Evolutionary conservation across 129 eudicot species (phyloP).

Genomic region (Chrysanthemum seticuspe): DNA sequence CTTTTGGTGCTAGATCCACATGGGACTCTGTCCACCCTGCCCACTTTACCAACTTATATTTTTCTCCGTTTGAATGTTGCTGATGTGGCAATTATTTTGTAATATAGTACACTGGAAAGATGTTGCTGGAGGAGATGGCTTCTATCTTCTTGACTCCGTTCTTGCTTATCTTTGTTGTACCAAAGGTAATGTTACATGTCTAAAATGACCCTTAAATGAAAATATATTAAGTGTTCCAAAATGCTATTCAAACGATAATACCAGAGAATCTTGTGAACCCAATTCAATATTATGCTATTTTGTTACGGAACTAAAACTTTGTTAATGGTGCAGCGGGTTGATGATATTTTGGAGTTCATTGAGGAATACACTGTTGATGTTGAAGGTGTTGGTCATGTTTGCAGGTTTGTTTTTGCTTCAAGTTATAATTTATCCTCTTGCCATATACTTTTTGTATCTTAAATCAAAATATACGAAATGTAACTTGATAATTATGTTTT

Average conservation of each 20-base stretch:
- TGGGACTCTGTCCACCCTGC: not conserved
- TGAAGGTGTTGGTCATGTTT: conserved; percentile 87
- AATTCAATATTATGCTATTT: not conserved
- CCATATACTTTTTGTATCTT: not conserved
- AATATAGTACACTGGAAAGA: conserved; percentile 90
- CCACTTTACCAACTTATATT: not conserved
- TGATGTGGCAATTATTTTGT: conserved; percentile 19
- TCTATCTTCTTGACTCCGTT: conserved; percentile 92
- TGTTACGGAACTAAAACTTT: no score
- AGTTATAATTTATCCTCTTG: not conserved
- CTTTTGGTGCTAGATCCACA: no score
- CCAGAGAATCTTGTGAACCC: not conserved
- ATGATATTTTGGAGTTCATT: conserved; percentile 72
- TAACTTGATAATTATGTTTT: not conserved
- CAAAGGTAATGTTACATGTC: conserved; percentile 52
- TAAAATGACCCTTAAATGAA: not conserved
- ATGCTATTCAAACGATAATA: conserved; percentile 7
- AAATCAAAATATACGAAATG: not conserved
- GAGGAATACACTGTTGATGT: conserved; percentile 64
- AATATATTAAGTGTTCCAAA: not conserved
- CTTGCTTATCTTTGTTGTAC: conserved; percentile 83
- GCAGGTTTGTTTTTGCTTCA: conserved; percentile 53
- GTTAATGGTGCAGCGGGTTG: conserved; percentile 43
- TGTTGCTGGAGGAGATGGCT: conserved; percentile 95
- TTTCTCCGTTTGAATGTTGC: not conserved